phyloP scores from a whole-genome alignment of 176 grass and related monocot genomes.

The Lolium multiflorum region DNA sequence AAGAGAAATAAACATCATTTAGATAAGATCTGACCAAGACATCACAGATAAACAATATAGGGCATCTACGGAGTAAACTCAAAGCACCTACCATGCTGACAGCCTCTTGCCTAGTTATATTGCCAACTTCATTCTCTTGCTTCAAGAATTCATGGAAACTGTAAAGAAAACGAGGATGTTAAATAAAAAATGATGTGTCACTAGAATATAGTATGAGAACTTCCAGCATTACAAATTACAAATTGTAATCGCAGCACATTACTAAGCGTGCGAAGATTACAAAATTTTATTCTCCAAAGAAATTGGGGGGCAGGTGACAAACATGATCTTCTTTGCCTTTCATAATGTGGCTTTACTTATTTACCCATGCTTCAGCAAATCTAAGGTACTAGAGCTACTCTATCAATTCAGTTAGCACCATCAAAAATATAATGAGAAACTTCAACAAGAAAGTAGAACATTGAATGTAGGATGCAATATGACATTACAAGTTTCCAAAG shows the following conservation, averaged over 20 bases:
- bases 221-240: conserved; percentile 26
- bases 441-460: conserved; percentile 11
- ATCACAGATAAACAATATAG: conserved; percentile 41
- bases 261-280: background rate
- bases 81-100: conserved; percentile 88
- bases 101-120: conserved; percentile 99
- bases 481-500: background rate
- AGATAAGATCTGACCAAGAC: conserved; percentile 21
- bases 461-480: background rate
- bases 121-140: conserved; percentile 95
- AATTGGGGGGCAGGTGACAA: background rate
- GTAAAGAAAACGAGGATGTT: conserved; percentile 26
- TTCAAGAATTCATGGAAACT: conserved; percentile 99
- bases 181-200: conserved; percentile 35
- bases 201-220: conserved; percentile 10
- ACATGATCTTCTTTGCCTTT: background rate
- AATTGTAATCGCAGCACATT: background rate
- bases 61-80: conserved; percentile 29
- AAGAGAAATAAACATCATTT: conserved; percentile 42
- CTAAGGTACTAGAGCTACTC: background rate
- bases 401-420: conserved; percentile 2
- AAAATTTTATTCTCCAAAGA: background rate
- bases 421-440: conserved; percentile 34
- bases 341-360: background rate
- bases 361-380: conserved; percentile 26